Evolutionary conservation across 768 basidiomycete genomes (phyloP).

Genomic region (Lyophyllum semitale): DNA sequence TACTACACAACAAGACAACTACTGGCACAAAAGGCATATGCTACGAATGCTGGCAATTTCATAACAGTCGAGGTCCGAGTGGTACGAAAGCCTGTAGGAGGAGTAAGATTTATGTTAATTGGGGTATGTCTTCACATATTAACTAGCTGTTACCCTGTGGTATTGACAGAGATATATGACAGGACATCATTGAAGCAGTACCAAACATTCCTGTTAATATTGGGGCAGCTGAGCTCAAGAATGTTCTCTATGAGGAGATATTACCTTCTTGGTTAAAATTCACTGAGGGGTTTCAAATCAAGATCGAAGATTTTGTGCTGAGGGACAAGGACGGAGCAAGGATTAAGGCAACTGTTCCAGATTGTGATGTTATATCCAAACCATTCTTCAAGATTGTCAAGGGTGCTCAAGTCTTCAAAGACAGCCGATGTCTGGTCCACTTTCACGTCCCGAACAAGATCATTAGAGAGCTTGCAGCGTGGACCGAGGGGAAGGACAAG

Average conservation of each 20-base stretch:
- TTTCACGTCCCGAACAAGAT: conserved; percentile 11
- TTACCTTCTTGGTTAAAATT: conserved; percentile 15
- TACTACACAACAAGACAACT: background rate
- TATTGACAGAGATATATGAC: background rate
- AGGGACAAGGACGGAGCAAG: conserved; percentile 2
- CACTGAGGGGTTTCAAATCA: conserved; percentile 2
- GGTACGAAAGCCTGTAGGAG: background rate
- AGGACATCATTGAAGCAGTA: conserved; percentile 23
- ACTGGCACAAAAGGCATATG: conserved; percentile 2
- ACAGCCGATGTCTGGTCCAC: background rate
- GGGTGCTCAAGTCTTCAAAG: conserved; percentile 5
- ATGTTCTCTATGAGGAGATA: conserved; percentile 13
- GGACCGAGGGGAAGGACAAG: background rate
- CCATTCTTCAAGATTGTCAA: conserved; percentile 8
- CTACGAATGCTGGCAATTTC: background rate
- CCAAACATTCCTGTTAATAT: conserved; percentile 25
- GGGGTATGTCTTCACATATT: conserved; percentile 1
- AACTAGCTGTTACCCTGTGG: background rate
- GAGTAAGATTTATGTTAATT: background rate
- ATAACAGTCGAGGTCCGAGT: background rate
- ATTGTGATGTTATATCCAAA: background rate
- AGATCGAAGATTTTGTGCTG: conserved; percentile 6
- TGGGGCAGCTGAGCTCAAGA: conserved; percentile 19
- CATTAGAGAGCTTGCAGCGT: background rate
- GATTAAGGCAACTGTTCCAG: background rate